These are phyloP conservation scores for Microcyclosporella mali DNA, from an alignment of 2,329 filamentous ascomycete genomes.

Conservation along the genomic window DNA sequence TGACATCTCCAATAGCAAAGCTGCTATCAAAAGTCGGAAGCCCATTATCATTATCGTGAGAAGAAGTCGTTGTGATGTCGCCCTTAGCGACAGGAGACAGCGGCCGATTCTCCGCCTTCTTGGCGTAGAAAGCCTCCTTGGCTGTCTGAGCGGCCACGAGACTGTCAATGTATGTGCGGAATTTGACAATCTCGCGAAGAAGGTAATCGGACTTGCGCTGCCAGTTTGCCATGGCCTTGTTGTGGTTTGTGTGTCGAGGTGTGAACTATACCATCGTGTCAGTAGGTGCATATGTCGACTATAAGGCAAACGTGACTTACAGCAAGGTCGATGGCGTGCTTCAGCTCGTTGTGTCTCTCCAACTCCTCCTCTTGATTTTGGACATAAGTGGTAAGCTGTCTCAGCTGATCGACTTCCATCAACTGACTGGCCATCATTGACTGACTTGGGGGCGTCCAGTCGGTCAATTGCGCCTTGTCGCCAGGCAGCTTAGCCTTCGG, in stretches of 20 bases:
- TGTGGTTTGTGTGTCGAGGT: constrained; percentile 70
- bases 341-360: constrained; percentile 78
- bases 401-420: constrained; percentile 73
- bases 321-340: constrained; percentile 79
- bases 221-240: constrained; percentile 91
- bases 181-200: constrained; percentile 91
- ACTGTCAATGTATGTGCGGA: constrained; percentile 87
- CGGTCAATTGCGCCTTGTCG: constrained; percentile 74
- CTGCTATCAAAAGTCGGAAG: constrained; percentile 11
- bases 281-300: constrained; percentile 3
- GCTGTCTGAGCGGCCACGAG: constrained; percentile 63
- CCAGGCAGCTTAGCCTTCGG: constrained; percentile 66
- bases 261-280: constrained; percentile 54
- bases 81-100: constrained; percentile 16
- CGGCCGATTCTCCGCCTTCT: constrained; percentile 15
- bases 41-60: constrained; percentile 6
- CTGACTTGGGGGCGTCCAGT: constrained; percentile 85
- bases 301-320: constrained; percentile 38
- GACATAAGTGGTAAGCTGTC: constrained; percentile 70
- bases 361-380: constrained; percentile 80
- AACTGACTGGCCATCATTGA: constrained; percentile 80
- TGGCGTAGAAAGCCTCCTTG: constrained; percentile 57
- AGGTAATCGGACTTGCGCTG: constrained; percentile 91
- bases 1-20: constrained; percentile 3
- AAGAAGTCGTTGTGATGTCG: neutral